Conservation (phyloP, 1,284 basidiomycete genomes). For the Moesziomyces sp. region DNA sequence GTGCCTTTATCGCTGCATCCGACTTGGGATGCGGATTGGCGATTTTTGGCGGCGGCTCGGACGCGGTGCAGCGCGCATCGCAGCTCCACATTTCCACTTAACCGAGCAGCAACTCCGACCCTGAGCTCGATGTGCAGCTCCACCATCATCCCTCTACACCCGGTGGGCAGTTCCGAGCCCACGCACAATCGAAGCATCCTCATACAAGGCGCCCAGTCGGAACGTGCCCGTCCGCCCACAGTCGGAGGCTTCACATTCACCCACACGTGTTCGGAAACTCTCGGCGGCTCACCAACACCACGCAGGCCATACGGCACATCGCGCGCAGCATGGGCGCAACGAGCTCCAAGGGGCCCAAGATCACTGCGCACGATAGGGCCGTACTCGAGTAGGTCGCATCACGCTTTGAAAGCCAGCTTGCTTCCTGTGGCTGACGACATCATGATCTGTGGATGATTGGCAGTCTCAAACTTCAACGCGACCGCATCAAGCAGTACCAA, state of each 20-base stretch:
- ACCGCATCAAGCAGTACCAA: slow-evolving; percentile 94
- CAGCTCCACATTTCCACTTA: slow-evolving; percentile 13
- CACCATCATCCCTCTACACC: slow-evolving; percentile 7
- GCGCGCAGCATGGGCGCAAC: slow-evolving; percentile 48
- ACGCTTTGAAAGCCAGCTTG: too few species aligned
- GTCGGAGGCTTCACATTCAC: too few species aligned
- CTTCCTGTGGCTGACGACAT: too few species aligned
- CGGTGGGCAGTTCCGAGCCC: too few species aligned
- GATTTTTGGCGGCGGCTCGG: too few species aligned
- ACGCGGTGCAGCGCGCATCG: not conserved
- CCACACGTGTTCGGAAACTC: too few species aligned
- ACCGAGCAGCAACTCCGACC: slow-evolving; percentile 5
- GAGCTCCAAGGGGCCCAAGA: slow-evolving; percentile 71
- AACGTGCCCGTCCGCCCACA: not conserved
- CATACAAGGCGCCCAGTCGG: not conserved
- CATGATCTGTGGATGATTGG: too few species aligned
- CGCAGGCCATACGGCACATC: not conserved
- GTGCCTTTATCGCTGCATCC: too few species aligned
- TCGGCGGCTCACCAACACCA: too few species aligned
- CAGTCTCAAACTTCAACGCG: slow-evolving; percentile 92
- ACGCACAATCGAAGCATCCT: too few species aligned
- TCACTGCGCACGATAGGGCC: slow-evolving; percentile 91
- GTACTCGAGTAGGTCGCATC: slow-evolving; percentile 81
- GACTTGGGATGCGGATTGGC: too few species aligned
- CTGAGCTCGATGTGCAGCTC: slow-evolving; percentile 5